Evolutionary conservation across 805 yeast species (phyloP).

Genomic region (Sungouiella thailandica): DNA sequence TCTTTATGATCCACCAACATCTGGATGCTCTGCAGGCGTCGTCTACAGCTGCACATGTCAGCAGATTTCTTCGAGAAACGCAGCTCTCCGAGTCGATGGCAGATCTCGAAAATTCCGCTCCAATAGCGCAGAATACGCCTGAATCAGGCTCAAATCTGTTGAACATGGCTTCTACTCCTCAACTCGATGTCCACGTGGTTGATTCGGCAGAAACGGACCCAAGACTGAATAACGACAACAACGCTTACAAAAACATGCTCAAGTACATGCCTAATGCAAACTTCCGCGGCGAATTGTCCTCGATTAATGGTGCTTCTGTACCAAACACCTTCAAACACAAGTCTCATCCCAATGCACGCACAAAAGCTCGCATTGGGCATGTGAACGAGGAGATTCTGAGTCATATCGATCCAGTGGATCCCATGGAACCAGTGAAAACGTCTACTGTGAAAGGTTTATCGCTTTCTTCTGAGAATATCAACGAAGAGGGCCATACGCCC

Average conservation of each 20-base stretch:
- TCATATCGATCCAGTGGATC: background rate
- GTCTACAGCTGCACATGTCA: conserved; percentile 23
- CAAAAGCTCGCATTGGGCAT: conserved; percentile 28
- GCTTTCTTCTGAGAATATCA: conserved; percentile 6
- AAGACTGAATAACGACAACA: conserved; percentile 1
- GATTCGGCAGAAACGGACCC: background rate
- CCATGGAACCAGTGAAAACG: conserved; percentile 17
- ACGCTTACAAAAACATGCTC: conserved; percentile 27
- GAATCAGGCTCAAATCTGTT: background rate
- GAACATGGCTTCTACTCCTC: conserved; percentile 10
- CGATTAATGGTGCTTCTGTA: conserved; percentile 22
- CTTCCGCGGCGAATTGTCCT: conserved; percentile 20
- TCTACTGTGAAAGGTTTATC: conserved; percentile 17
- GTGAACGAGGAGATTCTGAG: conserved; percentile 3
- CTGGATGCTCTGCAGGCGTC: conserved; percentile 3
- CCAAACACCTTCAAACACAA: conserved; percentile 43
- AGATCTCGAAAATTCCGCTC: background rate
- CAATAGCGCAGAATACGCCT: background rate
- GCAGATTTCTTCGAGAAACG: conserved; percentile 25
- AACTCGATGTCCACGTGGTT: conserved; percentile 7
- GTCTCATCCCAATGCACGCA: conserved; percentile 41
- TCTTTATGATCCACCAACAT: conserved; percentile 2
- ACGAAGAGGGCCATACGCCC: too few relatives aligned
- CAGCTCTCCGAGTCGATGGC: conserved; percentile 13
- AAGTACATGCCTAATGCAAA: conserved; percentile 30